phyloP scores from a whole-genome alignment of 495 filamentous ascomycete genomes.

The Aspergillus bridgeri region DNA sequence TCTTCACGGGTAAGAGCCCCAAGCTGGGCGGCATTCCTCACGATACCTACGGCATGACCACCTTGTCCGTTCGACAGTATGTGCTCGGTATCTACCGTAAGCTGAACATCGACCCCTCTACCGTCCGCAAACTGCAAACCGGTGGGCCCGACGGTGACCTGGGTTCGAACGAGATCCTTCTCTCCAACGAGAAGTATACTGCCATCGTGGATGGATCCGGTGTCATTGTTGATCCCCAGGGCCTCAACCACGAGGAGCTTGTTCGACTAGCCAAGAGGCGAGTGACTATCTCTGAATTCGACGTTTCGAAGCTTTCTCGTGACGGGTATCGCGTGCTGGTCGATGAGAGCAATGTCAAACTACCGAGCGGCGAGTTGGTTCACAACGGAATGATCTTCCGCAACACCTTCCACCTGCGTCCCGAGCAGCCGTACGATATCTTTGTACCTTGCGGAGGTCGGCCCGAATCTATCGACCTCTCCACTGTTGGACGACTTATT shows the following conservation, averaged over 20 bases:
- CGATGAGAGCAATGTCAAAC: conserved; percentile 79
- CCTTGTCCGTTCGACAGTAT: conserved; percentile 91
- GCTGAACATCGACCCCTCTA: conserved; percentile 77
- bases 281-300: conserved; percentile 85
- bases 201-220: conserved; percentile 93
- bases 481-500: conserved; percentile 80
- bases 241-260: conserved; percentile 80
- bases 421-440: conserved; percentile 68
- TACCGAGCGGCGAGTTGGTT: conserved; percentile 82
- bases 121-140: conserved; percentile 90
- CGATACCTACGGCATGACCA: conserved; percentile 96
- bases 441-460: conserved; percentile 97
- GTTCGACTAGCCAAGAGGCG: conserved; percentile 80
- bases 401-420: conserved; percentile 91
- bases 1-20: conserved; percentile 98
- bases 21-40: conserved; percentile 95
- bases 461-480: conserved; percentile 93
- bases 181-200: conserved; percentile 91
- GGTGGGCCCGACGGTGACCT: conserved; percentile 96
- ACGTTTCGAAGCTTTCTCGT: conserved; percentile 77
- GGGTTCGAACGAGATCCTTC: conserved; percentile 94
- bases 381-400: conserved; percentile 93
- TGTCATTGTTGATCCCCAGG: conserved; percentile 89
- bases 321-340: conserved; percentile 91
- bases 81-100: conserved; percentile 96